phyloP scores from a whole-genome alignment of 2,329 filamentous ascomycete genomes.

The Cordyceps javanica region DNA sequence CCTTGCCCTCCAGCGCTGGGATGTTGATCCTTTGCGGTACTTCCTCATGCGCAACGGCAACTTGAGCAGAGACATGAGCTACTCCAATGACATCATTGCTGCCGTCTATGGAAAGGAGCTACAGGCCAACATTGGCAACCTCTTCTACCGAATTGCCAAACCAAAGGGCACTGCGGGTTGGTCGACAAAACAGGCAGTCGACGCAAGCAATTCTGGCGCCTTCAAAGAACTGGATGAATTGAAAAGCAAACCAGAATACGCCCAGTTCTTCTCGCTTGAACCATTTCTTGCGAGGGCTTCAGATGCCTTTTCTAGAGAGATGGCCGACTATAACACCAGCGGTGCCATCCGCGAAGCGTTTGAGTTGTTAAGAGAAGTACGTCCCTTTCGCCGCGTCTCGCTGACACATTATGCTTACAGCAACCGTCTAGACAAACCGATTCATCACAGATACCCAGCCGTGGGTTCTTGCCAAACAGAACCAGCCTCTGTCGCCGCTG shows the following conservation, averaged over 20 bases:
- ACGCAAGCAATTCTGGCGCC: constrained; percentile 20
- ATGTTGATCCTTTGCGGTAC: constrained; percentile 80
- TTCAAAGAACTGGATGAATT: constrained; percentile 17
- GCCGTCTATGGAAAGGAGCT: constrained; percentile 74
- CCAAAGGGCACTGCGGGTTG: constrained; percentile 51
- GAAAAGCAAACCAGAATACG: neutral
- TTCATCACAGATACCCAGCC: constrained; percentile 56
- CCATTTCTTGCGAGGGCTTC: constrained; percentile 18
- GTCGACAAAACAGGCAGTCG: constrained; percentile 57
- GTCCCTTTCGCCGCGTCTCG: neutral
- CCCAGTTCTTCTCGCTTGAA: constrained; percentile 23
- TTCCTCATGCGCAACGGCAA: constrained; percentile 80
- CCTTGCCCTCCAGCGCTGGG: constrained; percentile 83
- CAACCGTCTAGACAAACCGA: constrained; percentile 31
- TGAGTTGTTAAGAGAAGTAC: constrained; percentile 53
- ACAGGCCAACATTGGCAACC: constrained; percentile 72
- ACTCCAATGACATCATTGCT: constrained; percentile 72
- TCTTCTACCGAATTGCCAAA: constrained; percentile 64
- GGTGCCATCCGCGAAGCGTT: constrained; percentile 60
- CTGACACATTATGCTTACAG: constrained; percentile 14
- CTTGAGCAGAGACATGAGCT: constrained; percentile 72
- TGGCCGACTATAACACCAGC: constrained; percentile 60
- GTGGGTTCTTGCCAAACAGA: constrained; percentile 53
- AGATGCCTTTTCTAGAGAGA: constrained; percentile 39
- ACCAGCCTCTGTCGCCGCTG: constrained; percentile 26